These are phyloP conservation scores for Talaromyces sp. DNA, from an alignment of 2,329 filamentous ascomycete species.

Conservation along the genomic window DNA sequence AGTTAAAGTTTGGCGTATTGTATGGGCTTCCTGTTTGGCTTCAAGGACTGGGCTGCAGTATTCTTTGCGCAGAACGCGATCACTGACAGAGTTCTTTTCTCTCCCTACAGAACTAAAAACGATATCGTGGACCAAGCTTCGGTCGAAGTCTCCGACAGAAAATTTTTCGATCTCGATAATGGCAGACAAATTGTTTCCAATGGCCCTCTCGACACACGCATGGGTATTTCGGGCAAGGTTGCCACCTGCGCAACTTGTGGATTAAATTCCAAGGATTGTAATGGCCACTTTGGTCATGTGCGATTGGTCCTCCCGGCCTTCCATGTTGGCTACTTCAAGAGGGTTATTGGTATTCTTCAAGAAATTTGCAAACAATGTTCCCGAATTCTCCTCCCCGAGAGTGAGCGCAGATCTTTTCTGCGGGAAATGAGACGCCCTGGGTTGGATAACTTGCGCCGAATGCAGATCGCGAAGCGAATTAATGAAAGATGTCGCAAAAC, in stretches of 20 bases:
- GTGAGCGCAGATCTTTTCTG: conserved; percentile 75
- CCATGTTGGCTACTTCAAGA: conserved; percentile 93
- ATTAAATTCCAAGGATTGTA: conserved; percentile 78
- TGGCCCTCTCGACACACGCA: conserved; percentile 82
- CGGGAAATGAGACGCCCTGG: conserved; percentile 77
- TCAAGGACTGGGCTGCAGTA: background rate
- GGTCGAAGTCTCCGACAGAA: conserved; percentile 88
- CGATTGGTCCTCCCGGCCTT: conserved; percentile 88
- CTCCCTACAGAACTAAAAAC: conserved; percentile 70
- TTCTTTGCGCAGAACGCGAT: conserved; percentile 13
- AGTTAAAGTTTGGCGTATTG: conserved; percentile 93
- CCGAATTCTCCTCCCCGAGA: conserved; percentile 77
- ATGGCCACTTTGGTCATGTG: conserved; percentile 94
- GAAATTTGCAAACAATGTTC: conserved; percentile 97
- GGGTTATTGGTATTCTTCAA: conserved; percentile 88
- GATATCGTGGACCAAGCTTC: conserved; percentile 96
- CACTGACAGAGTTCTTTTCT: conserved; percentile 18
- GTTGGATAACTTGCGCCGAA: conserved; percentile 82
- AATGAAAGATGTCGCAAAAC: conserved; percentile 88
- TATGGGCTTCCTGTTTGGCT: conserved; percentile 43
- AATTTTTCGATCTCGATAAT: conserved; percentile 87
- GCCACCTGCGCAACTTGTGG: conserved; percentile 82
- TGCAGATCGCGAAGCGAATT: conserved; percentile 83
- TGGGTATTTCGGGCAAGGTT: conserved; percentile 86
- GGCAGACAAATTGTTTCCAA: conserved; percentile 75